Base-by-base conservation (phyloP, 2,329 filamentous ascomycete genomes). In the Daldinia sp. region DNA sequence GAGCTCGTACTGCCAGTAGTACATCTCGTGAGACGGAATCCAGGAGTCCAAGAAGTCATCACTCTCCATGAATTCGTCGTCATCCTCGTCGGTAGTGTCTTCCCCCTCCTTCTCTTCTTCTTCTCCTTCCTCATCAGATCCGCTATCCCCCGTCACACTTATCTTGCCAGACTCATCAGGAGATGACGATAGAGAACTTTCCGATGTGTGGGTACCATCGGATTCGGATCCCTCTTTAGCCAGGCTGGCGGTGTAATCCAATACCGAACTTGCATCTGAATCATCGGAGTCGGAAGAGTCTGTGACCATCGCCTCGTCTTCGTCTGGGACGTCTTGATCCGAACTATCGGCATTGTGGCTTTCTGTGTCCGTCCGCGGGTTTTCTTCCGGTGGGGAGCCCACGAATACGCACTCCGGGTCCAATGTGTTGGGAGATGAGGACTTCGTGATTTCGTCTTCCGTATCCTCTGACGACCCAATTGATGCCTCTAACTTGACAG, bases 1-100 rank as follows among this genome's bases (percentile, higher is more conserved):
- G 7, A 58, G 13, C 27, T 68, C 66, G 13, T 43, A 62, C 39
- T 70, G 63, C 66, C 66, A 70, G 45, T 35, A 64, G 58, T 39
- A 61, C 57, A 56, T 57, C 1, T 39, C 21, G 3, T 50, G 10
- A 0, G 47, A 39, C 4, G 47, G 37, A 4, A 66, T 2, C 60
- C 63, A 66, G 1, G n/a, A 19, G 9, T 63, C 60, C 17, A 64
- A 34, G 1, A 64, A 11, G 2, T 35, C 27, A 10, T 66, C 60
- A 1, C 45, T 13, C 17, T 10, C 49, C 35, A 37, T 37, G 27
- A 21, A 13, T 13, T 6, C 17, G 17, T 45, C 19, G 34, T 7
- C n/a, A 4, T 15, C 8, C 8, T 37, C 13, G 34, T 37, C 4
- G 34, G 4, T 37, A 11, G 29, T 23, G 39, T 8, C 3, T 2